Conservation (phyloP, 2,329 filamentous ascomycete species). For the Epichloe gansuensis region DNA sequence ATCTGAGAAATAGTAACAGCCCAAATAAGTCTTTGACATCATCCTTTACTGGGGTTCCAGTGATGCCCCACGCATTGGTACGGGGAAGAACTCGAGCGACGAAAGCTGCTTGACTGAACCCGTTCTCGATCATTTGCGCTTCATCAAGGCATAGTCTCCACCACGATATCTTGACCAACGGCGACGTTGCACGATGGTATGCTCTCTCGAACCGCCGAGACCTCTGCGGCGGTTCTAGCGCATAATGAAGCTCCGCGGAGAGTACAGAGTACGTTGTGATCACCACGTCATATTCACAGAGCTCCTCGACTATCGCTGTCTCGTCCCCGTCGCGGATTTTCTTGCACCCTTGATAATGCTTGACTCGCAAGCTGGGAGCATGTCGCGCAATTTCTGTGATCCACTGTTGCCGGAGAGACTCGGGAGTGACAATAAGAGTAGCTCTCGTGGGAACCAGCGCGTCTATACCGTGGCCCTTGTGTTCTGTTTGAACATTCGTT, state of each 20-base stretch:
- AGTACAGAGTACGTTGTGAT: constrained; percentile 59
- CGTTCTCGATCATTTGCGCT: constrained; percentile 88
- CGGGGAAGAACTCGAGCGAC: constrained; percentile 73
- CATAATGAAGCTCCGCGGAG: constrained; percentile 69
- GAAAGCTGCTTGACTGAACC: constrained; percentile 69
- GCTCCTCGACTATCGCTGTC: constrained; percentile 27
- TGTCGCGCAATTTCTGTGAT: constrained; percentile 45
- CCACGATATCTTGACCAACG: constrained; percentile 72
- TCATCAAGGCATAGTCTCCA: constrained; percentile 73
- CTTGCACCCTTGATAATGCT: constrained; percentile 42
- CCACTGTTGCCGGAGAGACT: constrained; percentile 48
- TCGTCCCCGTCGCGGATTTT: constrained; percentile 23
- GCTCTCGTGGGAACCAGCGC: constrained; percentile 37
- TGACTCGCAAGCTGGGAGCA: constrained; percentile 43
- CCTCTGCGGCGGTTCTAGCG: constrained; percentile 57
- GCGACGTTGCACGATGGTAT: constrained; percentile 57
- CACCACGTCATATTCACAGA: constrained; percentile 45
- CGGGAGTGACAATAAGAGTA: constrained; percentile 50
- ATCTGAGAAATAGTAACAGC: constrained; percentile 67
- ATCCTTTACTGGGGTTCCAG: constrained; percentile 74
- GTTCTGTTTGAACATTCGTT: not conserved
- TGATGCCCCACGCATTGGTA: constrained; percentile 82
- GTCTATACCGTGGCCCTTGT: constrained; percentile 23
- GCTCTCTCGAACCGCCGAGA: constrained; percentile 51
- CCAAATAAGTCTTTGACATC: constrained; percentile 68